Base-by-base conservation (phyloP, 495 filamentous ascomycete species). In the Xylona heveae region DNA sequence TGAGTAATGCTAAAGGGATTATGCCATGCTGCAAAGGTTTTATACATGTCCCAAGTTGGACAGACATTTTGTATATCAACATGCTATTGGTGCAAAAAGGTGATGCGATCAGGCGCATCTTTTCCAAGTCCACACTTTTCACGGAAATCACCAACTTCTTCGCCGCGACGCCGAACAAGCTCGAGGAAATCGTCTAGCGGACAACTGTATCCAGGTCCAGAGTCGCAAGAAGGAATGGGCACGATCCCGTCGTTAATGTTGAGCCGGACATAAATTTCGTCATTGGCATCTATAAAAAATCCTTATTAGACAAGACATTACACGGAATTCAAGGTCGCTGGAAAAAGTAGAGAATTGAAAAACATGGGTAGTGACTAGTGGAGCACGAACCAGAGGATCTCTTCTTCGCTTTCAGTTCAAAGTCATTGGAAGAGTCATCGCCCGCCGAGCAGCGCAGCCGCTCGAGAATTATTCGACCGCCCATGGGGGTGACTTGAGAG, bases 241-340 rank as follows among this genome's bases (percentile, higher is more conserved):
- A 66, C 54, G 32, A 68, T 60, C 26, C 57, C 59, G 38, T 72
- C 67, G 44, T 68, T 70, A 37, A 69, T 57, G 31, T 66, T 68
- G 26, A 70, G 41, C 13, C 68, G 54, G n/a, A 73, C 43, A 28
- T 53, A 69, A 5, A 41, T 19, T 2, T 43, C 35, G 10, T 43
- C 33, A 0, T 38, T 38, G 4, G 32, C 25, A 18, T 38, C 33
- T n/a, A n/a, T n/a, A n/a, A n/a, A n/a, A n/a, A n/a, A n/a, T n/a
- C n/a, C n/a, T n/a, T n/a, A n/a, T n/a, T n/a, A n/a, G n/a, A n/a
- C n/a, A n/a, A n/a, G n/a, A n/a, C n/a, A n/a, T n/a, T n/a, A n/a
- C n/a, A n/a, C n/a, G n/a, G n/a, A n/a, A n/a, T n/a, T n/a, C n/a
- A n/a, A n/a, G n/a, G n/a, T n/a, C n/a, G n/a, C n/a, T n/a, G n/a